Percentiles rank a stretch among this genome's conserved stretches.
Evolutionary conservation across 257 asterid genomes (phyloP).

Genomic region (Nicotiana attenuata): DNA sequence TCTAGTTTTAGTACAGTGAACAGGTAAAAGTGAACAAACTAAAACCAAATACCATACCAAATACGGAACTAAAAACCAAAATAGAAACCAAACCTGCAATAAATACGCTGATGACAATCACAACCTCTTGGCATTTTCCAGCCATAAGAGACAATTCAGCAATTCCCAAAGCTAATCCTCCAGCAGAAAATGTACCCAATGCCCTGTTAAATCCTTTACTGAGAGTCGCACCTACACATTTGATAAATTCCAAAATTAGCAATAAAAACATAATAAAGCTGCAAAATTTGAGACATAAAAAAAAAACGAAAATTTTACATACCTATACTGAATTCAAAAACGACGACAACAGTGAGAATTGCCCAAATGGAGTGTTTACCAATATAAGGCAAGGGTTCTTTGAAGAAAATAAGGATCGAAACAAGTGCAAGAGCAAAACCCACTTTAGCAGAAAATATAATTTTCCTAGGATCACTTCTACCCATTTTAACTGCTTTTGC

Average conservation of each 20-base stretch:
- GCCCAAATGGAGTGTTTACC: constrained; percentile 42
- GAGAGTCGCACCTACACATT: constrained; percentile 39
- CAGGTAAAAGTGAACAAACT: too few species aligned
- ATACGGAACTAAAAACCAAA: not conserved
- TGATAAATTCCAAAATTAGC: not conserved
- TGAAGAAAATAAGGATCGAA: constrained; percentile 43
- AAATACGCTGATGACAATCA: constrained; percentile 63
- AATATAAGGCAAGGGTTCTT: constrained; percentile 35
- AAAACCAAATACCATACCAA: too few species aligned
- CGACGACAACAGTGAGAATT: constrained; percentile 70
- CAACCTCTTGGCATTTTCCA: constrained; percentile 51
- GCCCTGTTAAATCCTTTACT: constrained; percentile 49
- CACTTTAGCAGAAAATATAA: constrained; percentile 41
- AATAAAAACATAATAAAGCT: not conserved
- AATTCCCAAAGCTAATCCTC: constrained; percentile 37
- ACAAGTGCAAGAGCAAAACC: constrained; percentile 40
- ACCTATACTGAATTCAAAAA: constrained; percentile 92
- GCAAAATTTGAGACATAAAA: not conserved
- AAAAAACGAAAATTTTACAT: not conserved
- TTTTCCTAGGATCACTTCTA: constrained; percentile 41
- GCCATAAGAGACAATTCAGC: constrained; percentile 38
- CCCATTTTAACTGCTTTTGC: constrained; percentile 36
- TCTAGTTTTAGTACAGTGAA: too few species aligned
- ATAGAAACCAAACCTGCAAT: constrained; percentile 47
- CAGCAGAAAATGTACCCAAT: constrained; percentile 46